Conservation (phyloP, 805 yeast species). For the Suhomyces emberorum region DNA sequence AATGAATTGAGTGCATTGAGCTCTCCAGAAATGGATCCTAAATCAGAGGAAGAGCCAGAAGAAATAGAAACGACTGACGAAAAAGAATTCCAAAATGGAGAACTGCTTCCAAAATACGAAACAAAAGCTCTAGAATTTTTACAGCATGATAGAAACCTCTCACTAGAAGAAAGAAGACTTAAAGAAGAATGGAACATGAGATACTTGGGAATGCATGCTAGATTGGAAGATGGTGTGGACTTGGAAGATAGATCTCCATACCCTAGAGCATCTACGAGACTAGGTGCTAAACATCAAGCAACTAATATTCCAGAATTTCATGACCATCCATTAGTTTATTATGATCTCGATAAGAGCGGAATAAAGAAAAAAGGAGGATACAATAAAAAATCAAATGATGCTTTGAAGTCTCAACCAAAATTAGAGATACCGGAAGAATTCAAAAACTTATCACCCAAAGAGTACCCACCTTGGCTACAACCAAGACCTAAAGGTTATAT, state of each 20-base stretch:
- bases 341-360: constrained; percentile 38
- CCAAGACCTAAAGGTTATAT: constrained; percentile 76
- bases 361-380: constrained; percentile 11
- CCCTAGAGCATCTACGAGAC: constrained; percentile 73
- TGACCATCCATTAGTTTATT: constrained; percentile 60
- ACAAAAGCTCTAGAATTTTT: constrained; percentile 53
- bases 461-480: constrained; percentile 73
- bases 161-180: constrained; percentile 47
- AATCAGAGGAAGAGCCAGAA: not conserved
- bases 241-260: constrained; percentile 68
- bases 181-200: constrained; percentile 80
- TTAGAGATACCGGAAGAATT: constrained; percentile 49
- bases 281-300: constrained; percentile 74
- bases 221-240: constrained; percentile 74
- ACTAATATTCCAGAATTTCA: constrained; percentile 63
- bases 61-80: constrained; percentile 9
- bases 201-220: constrained; percentile 72
- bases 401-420: constrained; percentile 11
- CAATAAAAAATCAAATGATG: constrained; percentile 4
- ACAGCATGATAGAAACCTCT: constrained; percentile 38
- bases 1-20: constrained; percentile 15
- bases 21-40: constrained; percentile 4
- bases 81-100: constrained; percentile 5
- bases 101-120: constrained; percentile 50
- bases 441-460: constrained; percentile 37